Base-by-base conservation (phyloP, 2,329 filamentous ascomycete genomes). In the Microdochium paspali region DNA sequence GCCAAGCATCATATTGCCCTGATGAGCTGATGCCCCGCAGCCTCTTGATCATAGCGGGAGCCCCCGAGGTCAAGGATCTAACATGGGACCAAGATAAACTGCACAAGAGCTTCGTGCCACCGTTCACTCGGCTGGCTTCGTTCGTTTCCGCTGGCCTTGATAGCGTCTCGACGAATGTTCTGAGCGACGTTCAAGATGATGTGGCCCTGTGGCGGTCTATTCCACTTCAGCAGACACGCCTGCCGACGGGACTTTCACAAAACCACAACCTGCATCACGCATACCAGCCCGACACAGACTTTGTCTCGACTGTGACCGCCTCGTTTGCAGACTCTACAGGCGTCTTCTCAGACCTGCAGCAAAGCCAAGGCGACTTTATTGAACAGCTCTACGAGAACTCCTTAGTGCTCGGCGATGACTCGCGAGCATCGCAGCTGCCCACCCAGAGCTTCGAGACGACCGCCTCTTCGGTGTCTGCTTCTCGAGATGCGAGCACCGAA, bases 331-430 rank as follows among this genome's bases (percentile, higher is more conserved):
- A 44, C 42, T 10, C 20, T 21, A 25, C 42, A 3, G 21, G n/a
- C 7, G n/a, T n/a, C 42, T 25, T 24, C 9, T 26, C 23, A 18
- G 35, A 20, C 12, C 23, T 18, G 18, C 35, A 40, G 35, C 12
- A 40, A 21, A 18, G 18, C 35, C 15, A 40, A 3, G 62, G 51
- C 45, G 53, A 63, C 24, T 60, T 67, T 18, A 52, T 71, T 3
- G 76, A 78, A 3, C 75, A 82, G 48, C 94, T 93, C 61, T 86
- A 88, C 56, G 79, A 93, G 53, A 80, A 91, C 57, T 93, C 88
- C 0, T 74, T 94, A 44, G 77, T 81, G 2, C 67, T 84, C 13
- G 80, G 94, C 59, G 75, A 87, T 52, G 77, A 80, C 13, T 63
- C 85, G 3, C 65, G 76, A 1, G 85, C 82, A 0, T 85, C 83